Evolutionary conservation across 2,329 filamentous ascomycete species (phyloP).

Genomic region (Elsinoe fawcettii): DNA sequence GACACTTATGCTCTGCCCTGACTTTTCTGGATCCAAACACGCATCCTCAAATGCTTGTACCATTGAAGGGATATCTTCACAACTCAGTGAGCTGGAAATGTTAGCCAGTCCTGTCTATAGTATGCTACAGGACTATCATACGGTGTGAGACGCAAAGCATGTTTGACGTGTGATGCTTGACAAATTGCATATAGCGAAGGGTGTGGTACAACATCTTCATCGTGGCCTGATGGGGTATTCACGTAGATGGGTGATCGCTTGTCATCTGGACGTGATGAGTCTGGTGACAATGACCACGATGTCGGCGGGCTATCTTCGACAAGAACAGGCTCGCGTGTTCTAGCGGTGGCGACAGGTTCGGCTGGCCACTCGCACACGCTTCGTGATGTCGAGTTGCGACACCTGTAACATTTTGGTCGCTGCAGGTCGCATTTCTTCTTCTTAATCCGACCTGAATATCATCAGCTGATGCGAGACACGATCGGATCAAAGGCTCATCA

Average conservation of each 20-base stretch:
- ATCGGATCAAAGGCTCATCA: slow-evolving; percentile 13
- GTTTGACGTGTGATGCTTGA: slow-evolving; percentile 4
- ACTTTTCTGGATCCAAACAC: slow-evolving; percentile 17
- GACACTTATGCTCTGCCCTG: slow-evolving; percentile 17
- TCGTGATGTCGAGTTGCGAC: slow-evolving; percentile 20
- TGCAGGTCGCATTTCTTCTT: slow-evolving; percentile 22
- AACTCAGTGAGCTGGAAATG: background rate
- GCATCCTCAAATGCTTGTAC: slow-evolving; percentile 17
- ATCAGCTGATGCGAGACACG: background rate
- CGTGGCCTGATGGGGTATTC: background rate
- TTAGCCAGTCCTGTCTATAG: background rate
- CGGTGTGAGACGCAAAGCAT: slow-evolving; percentile 16
- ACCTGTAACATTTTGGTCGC: slow-evolving; percentile 18
- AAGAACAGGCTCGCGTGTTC: background rate
- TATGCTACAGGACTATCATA: slow-evolving; percentile 6
- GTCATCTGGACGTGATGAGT: background rate
- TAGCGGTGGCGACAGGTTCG: background rate
- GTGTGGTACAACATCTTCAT: background rate
- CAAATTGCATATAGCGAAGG: slow-evolving; percentile 8
- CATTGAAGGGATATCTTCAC: slow-evolving; percentile 9
- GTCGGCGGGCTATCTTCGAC: background rate
- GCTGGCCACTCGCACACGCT: slow-evolving; percentile 18
- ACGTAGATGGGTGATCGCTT: background rate
- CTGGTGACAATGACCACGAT: background rate
- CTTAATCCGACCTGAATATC: slow-evolving; percentile 19